A percentile compares a stretch with the other conserved stretches of the same genome.
Evolutionary conservation across 2,329 filamentous ascomycete species (phyloP).

Genomic region (Emmonsiellopsis sp.): DNA sequence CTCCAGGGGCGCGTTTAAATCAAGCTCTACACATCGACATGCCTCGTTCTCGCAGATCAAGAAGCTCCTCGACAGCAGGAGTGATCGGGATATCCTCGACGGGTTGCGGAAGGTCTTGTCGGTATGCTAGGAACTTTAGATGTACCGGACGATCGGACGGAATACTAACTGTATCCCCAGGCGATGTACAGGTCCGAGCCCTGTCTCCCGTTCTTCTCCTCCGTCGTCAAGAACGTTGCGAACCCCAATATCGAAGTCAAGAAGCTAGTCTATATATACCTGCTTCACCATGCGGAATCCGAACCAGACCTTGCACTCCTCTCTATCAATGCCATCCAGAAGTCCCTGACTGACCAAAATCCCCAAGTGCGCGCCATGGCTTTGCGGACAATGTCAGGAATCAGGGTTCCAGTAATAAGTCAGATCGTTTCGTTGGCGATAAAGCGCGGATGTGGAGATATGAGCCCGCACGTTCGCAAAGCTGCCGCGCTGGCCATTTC

Average conservation of each 20-base stretch:
- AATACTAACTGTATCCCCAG: slow-evolving; percentile 36
- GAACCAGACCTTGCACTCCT: slow-evolving; percentile 92
- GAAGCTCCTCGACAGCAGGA: slow-evolving; percentile 87
- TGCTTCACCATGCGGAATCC: slow-evolving; percentile 90
- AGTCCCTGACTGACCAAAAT: slow-evolving; percentile 86
- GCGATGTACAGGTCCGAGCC: slow-evolving; percentile 92
- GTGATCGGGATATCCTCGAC: slow-evolving; percentile 86
- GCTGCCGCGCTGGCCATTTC: slow-evolving; percentile 89
- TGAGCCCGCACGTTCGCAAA: slow-evolving; percentile 89
- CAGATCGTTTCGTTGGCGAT: slow-evolving; percentile 95
- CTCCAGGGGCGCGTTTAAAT: slow-evolving; percentile 37
- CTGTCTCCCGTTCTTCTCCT: slow-evolving; percentile 90
- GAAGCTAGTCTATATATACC: slow-evolving; percentile 97
- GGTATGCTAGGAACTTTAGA: slow-evolving; percentile 40
- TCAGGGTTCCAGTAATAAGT: slow-evolving; percentile 93
- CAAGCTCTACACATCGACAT: slow-evolving; percentile 52
- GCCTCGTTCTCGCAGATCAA: slow-evolving; percentile 79
- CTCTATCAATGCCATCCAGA: slow-evolving; percentile 98
- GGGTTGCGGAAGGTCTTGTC: slow-evolving; percentile 81
- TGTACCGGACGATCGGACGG: neutral
- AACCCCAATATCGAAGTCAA: slow-evolving; percentile 91
- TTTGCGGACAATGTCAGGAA: slow-evolving; percentile 92
- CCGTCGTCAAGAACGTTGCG: slow-evolving; percentile 94
- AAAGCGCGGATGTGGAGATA: slow-evolving; percentile 85
- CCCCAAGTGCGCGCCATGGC: slow-evolving; percentile 86